These are phyloP conservation scores for Silene noctiflora DNA, from an alignment of 179 eudicot species.

Conservation along the genomic window DNA sequence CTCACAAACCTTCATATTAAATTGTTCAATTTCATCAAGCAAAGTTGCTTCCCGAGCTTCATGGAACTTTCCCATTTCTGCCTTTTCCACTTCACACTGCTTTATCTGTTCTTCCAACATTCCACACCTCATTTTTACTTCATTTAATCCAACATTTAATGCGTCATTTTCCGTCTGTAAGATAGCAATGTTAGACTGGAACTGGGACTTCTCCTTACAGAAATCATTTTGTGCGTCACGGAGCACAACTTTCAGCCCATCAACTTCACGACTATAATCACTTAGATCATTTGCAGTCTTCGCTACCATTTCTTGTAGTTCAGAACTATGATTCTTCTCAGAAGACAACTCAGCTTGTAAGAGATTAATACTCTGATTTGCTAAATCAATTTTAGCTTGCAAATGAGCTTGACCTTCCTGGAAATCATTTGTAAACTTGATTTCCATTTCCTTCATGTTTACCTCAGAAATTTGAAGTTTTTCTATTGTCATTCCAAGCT, in stretches of 20 bases:
- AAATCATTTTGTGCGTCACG: constrained; percentile 34
- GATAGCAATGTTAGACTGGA: constrained; percentile 17
- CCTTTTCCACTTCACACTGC: constrained; percentile 41
- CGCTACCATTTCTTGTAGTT: constrained; percentile 42
- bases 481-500: constrained; percentile 33
- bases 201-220: constrained; percentile 46
- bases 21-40: constrained; percentile 21
- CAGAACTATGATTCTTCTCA: constrained; percentile 43
- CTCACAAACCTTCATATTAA: constrained; percentile 20
- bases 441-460: constrained; percentile 22
- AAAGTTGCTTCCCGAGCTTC: constrained; percentile 26
- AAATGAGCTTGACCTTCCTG: constrained; percentile 23
- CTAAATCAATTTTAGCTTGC: constrained; percentile 42
- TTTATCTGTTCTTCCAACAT: constrained; percentile 48
- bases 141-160: constrained; percentile 16
- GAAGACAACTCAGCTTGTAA: constrained; percentile 43
- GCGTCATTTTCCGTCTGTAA: constrained; percentile 22
- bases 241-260: constrained; percentile 31
- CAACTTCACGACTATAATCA: constrained; percentile 25
- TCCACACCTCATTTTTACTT: constrained; percentile 19
- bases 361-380: constrained; percentile 33
- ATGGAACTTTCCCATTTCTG: constrained; percentile 24
- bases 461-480: constrained; percentile 30
- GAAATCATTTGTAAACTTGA: constrained; percentile 18
- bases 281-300: constrained; percentile 23